Percentiles rank a stretch among this genome's conserved stretches.
Evolutionary conservation across 2,329 filamentous ascomycete species (phyloP).

Genomic region (Sporothrix dimorphospora): DNA sequence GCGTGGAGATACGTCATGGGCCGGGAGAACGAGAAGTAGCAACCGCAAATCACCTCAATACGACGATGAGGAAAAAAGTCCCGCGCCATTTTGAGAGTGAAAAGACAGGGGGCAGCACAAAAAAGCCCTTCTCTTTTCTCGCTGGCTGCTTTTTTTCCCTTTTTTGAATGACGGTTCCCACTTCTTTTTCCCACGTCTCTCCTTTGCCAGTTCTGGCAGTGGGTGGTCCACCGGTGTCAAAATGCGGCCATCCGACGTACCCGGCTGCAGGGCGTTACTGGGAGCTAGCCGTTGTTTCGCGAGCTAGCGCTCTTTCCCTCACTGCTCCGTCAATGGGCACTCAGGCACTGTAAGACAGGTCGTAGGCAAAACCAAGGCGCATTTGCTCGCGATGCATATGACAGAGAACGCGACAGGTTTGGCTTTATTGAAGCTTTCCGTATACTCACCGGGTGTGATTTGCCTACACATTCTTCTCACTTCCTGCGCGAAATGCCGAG

Average conservation of each 20-base stretch:
- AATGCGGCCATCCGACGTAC: conserved; percentile 25
- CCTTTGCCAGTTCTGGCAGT: neutral
- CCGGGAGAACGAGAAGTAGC: conserved; percentile 1
- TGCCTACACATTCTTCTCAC: neutral
- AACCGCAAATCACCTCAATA: conserved; percentile 15
- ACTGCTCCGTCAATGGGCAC: too few relatives aligned
- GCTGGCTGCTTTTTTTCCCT: neutral
- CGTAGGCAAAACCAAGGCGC: neutral
- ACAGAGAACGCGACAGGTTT: neutral
- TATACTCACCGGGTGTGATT: neutral
- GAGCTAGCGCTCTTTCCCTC: neutral
- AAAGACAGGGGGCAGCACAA: neutral
- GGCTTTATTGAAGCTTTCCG: neutral
- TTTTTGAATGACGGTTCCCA: neutral
- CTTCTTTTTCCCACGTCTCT: neutral
- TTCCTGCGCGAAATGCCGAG: neutral
- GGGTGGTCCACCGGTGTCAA: conserved; percentile 6
- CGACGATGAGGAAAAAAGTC: neutral
- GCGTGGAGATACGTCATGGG: conserved; percentile 26
- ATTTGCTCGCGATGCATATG: neutral
- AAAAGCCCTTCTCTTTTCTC: neutral
- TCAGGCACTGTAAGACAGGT: neutral
- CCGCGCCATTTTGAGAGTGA: neutral
- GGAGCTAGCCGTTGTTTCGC: neutral
- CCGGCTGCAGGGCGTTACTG: conserved; percentile 8